Percentiles rank a stretch among this genome's conserved stretches.
Conservation (phyloP, 2,329 filamentous ascomycete species). For the Curvularia eragrostidis region DNA sequence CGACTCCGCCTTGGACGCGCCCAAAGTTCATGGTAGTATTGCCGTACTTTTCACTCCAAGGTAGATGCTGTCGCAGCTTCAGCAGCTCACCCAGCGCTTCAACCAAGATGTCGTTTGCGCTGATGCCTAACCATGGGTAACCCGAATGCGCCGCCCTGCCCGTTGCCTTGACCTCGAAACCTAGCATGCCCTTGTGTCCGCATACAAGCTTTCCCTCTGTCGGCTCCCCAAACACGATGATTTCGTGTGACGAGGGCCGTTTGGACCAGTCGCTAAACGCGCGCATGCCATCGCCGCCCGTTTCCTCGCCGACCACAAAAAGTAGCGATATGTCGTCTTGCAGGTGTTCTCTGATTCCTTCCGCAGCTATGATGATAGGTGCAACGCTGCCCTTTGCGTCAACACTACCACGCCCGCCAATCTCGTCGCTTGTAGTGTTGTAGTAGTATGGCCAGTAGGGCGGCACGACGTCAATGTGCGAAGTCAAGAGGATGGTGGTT, state of each 20-base stretch:
- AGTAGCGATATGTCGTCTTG: slow-evolving; percentile 59
- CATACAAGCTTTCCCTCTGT: slow-evolving; percentile 87
- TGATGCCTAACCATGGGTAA: slow-evolving; percentile 88
- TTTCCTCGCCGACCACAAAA: slow-evolving; percentile 83
- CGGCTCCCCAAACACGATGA: slow-evolving; percentile 90
- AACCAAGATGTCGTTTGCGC: slow-evolving; percentile 81
- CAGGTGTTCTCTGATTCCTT: slow-evolving; percentile 56
- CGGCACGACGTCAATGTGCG: slow-evolving; percentile 78
- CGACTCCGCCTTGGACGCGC: slow-evolving; percentile 77
- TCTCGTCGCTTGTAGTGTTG: slow-evolving; percentile 57
- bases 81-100: slow-evolving; percentile 73
- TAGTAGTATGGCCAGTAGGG: slow-evolving; percentile 73
- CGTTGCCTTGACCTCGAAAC: slow-evolving; percentile 69
- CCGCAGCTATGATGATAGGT: slow-evolving; percentile 73
- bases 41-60: slow-evolving; percentile 78
- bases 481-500: slow-evolving; percentile 71
- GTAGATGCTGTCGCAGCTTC: slow-evolving; percentile 64
- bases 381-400: slow-evolving; percentile 68
- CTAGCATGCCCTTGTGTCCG: slow-evolving; percentile 87
- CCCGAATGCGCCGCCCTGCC: slow-evolving; percentile 88
- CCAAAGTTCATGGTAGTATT: slow-evolving; percentile 92
- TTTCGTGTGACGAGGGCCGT: slow-evolving; percentile 58
- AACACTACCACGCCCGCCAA: slow-evolving; percentile 76
- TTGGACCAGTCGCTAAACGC: slow-evolving; percentile 47
- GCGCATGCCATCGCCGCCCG: slow-evolving; percentile 79